Evolutionary conservation across 1,139 yeast genomes (phyloP), one percentile per base, ranked within the genome.

Genomic region (Geotrichum carabidarum): DNA sequence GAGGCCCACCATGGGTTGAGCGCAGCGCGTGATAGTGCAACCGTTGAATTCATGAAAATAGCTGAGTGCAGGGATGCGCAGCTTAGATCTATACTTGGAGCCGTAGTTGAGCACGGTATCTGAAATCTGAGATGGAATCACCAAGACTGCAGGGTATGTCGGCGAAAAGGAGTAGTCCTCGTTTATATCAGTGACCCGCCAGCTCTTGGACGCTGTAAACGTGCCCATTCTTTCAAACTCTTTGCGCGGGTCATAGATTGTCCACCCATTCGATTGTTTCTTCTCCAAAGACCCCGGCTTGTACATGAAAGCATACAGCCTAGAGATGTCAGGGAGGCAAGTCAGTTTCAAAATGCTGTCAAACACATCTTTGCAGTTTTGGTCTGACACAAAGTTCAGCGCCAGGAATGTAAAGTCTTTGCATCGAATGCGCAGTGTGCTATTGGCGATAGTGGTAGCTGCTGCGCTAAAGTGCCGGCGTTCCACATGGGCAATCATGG

Each of bases 1-100:
- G 27, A 93, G 65, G 0, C 99, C 99, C 1, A 91, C 94, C 64
- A 93, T 73, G 0, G 99, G 99, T 70, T 93, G 99, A 1, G 98
- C 78, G 63, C 96, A 88, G 57, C 99, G 74, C 0, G 94, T 85
- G 34, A 93, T 90, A 1, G 93, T 80, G 65, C 95, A 85, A 42
- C 59, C 83, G 66, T 87, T 88, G 50, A 77, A 72, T 54, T 79
- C 70, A 68, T 90, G 90, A 63, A 79, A 84, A 68, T 90, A 93
- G 0, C 91, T 81, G 44, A 93, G 73, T 0, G 83, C 87, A 0
- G 99, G 98, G 7, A 93, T 79, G 60, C 99, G 74, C 57, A 80
- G 81, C 67, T 91, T 91, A 0, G 97, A 89, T 51, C 99, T 74
- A 67, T 83, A 91, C 64, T 86, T 86, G 8, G 86, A 83, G 0